These are phyloP conservation scores for Eucalyptus fibrosa DNA, from an alignment of 345 rosid genomes.

Conservation along the genomic window DNA sequence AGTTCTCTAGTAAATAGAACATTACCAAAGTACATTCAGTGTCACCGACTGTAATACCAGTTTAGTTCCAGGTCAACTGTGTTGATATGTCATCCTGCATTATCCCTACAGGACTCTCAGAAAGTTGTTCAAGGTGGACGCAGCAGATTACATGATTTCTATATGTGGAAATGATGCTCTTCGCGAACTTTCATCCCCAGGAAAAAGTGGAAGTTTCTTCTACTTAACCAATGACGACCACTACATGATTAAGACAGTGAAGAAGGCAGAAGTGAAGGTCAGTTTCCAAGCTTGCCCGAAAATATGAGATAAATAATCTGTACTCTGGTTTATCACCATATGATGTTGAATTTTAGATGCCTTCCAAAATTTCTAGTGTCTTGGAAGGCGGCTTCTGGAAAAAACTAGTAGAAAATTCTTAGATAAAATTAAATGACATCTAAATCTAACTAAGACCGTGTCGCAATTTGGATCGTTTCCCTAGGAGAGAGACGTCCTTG, in stretches of 20 bases:
- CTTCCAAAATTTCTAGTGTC: neutral
- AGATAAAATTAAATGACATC: neutral
- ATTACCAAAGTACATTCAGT: neutral
- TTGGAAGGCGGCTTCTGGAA: neutral
- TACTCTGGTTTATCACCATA: neutral
- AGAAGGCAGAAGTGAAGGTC: conserved; percentile 68
- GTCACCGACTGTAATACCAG: neutral
- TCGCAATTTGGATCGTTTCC: neutral
- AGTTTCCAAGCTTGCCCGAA: neutral
- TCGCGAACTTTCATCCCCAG: conserved; percentile 63
- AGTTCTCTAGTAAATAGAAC: neutral
- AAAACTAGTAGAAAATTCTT: neutral
- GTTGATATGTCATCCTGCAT: conserved; percentile 9
- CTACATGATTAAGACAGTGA: conserved; percentile 67
- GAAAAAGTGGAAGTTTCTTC: conserved; percentile 68
- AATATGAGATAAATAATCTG: neutral
- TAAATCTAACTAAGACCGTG: neutral
- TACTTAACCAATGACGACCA: conserved; percentile 64
- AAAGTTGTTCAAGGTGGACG: conserved; percentile 51
- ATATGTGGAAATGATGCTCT: conserved; percentile 66
- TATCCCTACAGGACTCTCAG: conserved; percentile 28
- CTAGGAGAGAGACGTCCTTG: neutral
- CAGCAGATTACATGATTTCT: conserved; percentile 60
- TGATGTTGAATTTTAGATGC: neutral
- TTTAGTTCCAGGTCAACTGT: neutral